phyloP scores from a whole-genome alignment of 495 filamentous ascomycete species.

The Entonaema liquescens region DNA sequence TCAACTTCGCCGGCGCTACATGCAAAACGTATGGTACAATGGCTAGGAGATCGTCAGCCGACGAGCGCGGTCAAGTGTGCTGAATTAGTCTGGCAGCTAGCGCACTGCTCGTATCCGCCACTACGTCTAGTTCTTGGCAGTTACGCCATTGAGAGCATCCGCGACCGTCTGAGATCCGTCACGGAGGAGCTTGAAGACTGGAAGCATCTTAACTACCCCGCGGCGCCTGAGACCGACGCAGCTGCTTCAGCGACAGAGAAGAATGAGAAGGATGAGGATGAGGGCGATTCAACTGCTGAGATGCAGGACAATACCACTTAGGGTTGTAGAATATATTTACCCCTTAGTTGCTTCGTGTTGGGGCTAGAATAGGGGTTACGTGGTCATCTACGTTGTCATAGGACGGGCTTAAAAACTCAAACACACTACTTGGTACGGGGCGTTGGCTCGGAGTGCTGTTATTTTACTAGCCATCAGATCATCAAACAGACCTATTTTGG shows the following conservation, averaged over 20 bases:
- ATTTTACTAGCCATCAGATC: neutral
- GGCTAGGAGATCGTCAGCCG: slow-evolving; percentile 90
- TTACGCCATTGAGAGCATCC: slow-evolving; percentile 94
- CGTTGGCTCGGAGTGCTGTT: neutral
- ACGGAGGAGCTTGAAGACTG: slow-evolving; percentile 96
- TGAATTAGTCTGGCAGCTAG: slow-evolving; percentile 96
- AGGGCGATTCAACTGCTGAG: slow-evolving; percentile 42
- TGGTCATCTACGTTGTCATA: neutral
- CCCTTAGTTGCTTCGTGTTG: neutral
- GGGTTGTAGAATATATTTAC: neutral
- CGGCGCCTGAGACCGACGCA: slow-evolving; percentile 45
- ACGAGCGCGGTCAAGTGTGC: slow-evolving; percentile 92
- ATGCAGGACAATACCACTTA: slow-evolving; percentile 23
- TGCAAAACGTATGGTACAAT: slow-evolving; percentile 92
- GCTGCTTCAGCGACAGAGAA: slow-evolving; percentile 19
- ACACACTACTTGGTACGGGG: neutral
- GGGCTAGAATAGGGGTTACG: neutral
- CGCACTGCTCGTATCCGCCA: slow-evolving; percentile 90
- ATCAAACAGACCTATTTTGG: no score
- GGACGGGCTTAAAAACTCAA: neutral
- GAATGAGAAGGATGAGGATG: slow-evolving; percentile 45
- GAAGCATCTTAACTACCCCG: slow-evolving; percentile 76
- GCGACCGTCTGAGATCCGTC: slow-evolving; percentile 85
- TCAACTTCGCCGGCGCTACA: slow-evolving; percentile 83
- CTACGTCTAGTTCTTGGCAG: slow-evolving; percentile 84